Evolutionary conservation across 345 rosid species (phyloP).

Genomic region (Populus pruinosa): DNA sequence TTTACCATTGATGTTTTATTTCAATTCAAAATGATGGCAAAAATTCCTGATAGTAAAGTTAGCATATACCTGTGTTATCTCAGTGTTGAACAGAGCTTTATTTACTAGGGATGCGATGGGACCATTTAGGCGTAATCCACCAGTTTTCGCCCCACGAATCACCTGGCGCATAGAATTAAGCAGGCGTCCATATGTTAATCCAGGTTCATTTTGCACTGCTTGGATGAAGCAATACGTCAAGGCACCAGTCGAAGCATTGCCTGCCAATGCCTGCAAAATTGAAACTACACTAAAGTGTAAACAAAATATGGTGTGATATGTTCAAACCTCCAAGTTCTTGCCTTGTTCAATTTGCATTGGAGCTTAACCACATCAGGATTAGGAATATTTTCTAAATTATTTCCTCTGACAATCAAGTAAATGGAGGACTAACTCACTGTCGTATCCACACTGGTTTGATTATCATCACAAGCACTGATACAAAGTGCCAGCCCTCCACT

Average conservation of each 20-base stretch:
- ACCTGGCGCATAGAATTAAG: constrained; percentile 50
- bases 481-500: constrained; percentile 66
- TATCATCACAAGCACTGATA: constrained; percentile 72
- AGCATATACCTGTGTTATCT: constrained; percentile 34
- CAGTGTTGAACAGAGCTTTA: constrained; percentile 18
- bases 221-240: constrained; percentile 77
- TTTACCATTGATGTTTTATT: not conserved
- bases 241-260: constrained; percentile 53
- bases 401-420: not conserved
- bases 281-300: not conserved
- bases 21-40: not conserved
- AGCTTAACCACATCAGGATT: too few species aligned
- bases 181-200: constrained; percentile 57
- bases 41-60: not conserved
- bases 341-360: not conserved
- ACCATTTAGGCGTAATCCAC: constrained; percentile 34
- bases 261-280: constrained; percentile 55
- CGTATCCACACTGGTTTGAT: constrained; percentile 49
- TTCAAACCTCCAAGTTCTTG: not conserved
- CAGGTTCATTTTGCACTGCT: constrained; percentile 55
- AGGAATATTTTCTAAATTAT: not conserved
- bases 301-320: not conserved
- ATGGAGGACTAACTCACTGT: constrained; percentile 32
- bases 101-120: constrained; percentile 32
- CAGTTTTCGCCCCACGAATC: constrained; percentile 43